Percentiles rank a stretch among this genome's conserved stretches.
These are phyloP conservation scores for Cinnamomum micranthum DNA, from an alignment of 164 flowering plant species.

Conservation along the genomic window DNA sequence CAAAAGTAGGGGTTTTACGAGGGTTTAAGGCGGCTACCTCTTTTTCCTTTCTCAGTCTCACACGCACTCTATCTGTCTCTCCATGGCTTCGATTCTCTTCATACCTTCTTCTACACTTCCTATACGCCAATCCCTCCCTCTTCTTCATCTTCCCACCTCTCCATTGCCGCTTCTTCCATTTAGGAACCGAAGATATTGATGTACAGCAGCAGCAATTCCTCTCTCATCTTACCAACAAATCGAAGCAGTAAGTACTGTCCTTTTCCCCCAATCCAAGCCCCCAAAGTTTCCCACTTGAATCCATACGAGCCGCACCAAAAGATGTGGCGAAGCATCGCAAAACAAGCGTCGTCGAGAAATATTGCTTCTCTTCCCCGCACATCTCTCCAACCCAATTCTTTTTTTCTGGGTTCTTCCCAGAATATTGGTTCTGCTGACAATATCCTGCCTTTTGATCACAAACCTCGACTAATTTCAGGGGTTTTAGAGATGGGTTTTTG, in stretches of 20 bases:
- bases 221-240: slow-evolving; percentile 6
- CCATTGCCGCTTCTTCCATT: not conserved
- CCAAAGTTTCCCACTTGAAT: not conserved
- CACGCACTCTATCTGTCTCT: not conserved
- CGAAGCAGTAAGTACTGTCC: not conserved
- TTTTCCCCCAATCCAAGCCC: not conserved
- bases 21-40: slow-evolving; percentile 8
- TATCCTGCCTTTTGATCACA: slow-evolving; percentile 11
- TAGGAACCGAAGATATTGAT: slow-evolving; percentile 1
- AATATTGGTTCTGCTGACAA: slow-evolving; percentile 11
- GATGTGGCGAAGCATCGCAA: slow-evolving; percentile 50
- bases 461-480: not conserved
- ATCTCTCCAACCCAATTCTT: slow-evolving; percentile 6
- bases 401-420: slow-evolving; percentile 5
- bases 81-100: not conserved
- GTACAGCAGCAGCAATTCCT: slow-evolving; percentile 3
- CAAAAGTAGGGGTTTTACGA: not conserved
- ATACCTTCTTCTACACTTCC: not conserved
- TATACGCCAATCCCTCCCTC: not conserved
- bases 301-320: not conserved
- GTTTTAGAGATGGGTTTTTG: slow-evolving; percentile 6
- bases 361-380: slow-evolving; percentile 9
- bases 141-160: not conserved
- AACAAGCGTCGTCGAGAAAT: slow-evolving; percentile 24
- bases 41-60: not conserved